Conservation (phyloP, 441 rosid species). For the Eutrema salsugineum region DNA sequence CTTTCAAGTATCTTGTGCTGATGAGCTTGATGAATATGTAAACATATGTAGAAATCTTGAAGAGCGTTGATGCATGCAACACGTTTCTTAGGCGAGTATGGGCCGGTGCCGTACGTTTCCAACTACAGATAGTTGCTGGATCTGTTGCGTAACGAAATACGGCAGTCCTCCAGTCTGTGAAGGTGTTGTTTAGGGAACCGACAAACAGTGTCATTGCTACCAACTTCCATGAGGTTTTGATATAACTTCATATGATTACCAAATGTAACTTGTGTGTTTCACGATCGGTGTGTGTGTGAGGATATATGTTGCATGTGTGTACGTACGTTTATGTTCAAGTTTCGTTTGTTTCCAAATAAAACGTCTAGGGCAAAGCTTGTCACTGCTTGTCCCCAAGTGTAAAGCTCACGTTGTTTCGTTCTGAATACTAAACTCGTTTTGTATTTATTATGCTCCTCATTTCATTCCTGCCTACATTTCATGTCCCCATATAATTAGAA, state of each 20-base stretch:
- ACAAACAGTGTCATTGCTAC: not conserved
- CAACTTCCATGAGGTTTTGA: not conserved
- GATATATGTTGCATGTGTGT: not conserved
- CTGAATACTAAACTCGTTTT: not conserved
- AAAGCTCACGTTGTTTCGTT: not conserved
- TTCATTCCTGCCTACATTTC: not conserved
- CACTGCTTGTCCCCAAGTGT: not conserved
- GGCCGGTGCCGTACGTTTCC: not conserved
- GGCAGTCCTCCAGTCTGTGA: not conserved
- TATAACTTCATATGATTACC: not conserved
- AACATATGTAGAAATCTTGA: not conserved
- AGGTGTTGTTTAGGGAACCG: not conserved
- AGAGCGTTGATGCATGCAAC: not conserved
- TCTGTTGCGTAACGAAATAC: not conserved
- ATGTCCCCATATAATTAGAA: not conserved
- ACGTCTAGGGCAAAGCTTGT: not conserved
- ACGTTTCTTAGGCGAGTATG: not conserved
- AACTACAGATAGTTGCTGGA: not conserved
- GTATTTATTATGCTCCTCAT: not conserved
- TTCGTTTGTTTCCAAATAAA: conserved; percentile 6
- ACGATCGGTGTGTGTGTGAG: not conserved
- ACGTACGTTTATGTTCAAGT: not conserved
- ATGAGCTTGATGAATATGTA: not conserved
- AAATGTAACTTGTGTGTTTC: not conserved
- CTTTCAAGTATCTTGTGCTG: not conserved